Conservation (phyloP, 2,329 filamentous ascomycete species). For the Grosmannia serpens region DNA sequence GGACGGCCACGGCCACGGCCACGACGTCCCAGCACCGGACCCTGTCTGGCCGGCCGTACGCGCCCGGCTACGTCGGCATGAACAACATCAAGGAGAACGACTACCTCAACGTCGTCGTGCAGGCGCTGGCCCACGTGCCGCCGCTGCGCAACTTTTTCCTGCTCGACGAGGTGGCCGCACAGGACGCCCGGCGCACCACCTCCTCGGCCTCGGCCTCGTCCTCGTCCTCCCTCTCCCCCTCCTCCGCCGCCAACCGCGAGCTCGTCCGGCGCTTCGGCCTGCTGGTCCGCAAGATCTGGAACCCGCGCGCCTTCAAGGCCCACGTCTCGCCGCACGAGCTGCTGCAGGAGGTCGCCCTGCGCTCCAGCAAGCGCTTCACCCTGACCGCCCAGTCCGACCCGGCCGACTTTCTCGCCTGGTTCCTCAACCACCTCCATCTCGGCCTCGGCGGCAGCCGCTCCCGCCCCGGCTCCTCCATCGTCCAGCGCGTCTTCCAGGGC, state of each 20-base stretch:
- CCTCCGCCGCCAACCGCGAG: constrained; percentile 45
- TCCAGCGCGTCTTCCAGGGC: constrained; percentile 91
- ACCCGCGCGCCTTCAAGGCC: constrained; percentile 86
- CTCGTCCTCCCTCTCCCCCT: neutral
- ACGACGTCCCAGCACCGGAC: constrained; percentile 42
- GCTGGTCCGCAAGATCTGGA: constrained; percentile 95
- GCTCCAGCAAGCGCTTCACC: constrained; percentile 85
- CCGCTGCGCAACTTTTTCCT: constrained; percentile 88
- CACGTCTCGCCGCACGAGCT: constrained; percentile 97
- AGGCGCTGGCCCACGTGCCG: constrained; percentile 79
- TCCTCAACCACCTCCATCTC: constrained; percentile 89
- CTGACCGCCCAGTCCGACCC: constrained; percentile 87
- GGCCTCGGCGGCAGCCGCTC: constrained; percentile 82
- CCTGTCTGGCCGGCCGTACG: constrained; percentile 72
- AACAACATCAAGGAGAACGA: constrained; percentile 99
- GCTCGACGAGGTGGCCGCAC: constrained; percentile 60
- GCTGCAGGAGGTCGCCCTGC: constrained; percentile 83
- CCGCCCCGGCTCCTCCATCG: constrained; percentile 71
- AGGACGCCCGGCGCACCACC: neutral
- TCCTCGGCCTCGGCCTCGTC: neutral
- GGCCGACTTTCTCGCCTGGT: constrained; percentile 94
- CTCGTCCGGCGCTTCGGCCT: constrained; percentile 81
- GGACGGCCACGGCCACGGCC: constrained; percentile 41
- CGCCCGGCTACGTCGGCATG: constrained; percentile 93
- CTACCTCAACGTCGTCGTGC: constrained; percentile 91